Conservation (phyloP, 1,284 basidiomycete species). For the Neotropicomus parvogracilis region DNA sequence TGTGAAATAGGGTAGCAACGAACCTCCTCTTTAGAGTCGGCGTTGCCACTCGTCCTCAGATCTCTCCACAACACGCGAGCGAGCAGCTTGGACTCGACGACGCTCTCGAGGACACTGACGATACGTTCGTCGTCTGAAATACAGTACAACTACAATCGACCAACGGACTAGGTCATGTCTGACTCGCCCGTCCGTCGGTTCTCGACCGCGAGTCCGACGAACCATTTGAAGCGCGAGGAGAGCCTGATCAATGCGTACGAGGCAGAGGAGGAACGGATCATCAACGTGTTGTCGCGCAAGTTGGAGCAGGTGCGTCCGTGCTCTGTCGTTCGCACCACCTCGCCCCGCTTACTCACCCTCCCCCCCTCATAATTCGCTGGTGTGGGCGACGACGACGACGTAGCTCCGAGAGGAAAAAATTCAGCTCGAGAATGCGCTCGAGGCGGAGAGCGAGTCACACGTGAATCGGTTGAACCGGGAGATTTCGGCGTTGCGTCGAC, state of each 20-base stretch:
- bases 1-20: neutral
- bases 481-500: constrained; percentile 58
- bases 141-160: neutral
- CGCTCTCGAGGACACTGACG: too few relatives aligned
- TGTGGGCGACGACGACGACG: too few relatives aligned
- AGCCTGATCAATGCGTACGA: constrained; percentile 81
- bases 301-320: constrained; percentile 62
- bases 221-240: constrained; percentile 54
- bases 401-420: constrained; percentile 80
- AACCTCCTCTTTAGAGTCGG: too few relatives aligned
- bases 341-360: neutral
- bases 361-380: too few relatives aligned
- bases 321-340: too few relatives aligned
- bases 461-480: constrained; percentile 72
- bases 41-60: too few relatives aligned
- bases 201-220: constrained; percentile 51
- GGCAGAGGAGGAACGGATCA: constrained; percentile 82
- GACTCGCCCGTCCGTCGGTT: constrained; percentile 57
- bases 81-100: too few relatives aligned
- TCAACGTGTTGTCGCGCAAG: constrained; percentile 73
- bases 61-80: too few relatives aligned
- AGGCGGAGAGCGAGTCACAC: constrained; percentile 76
- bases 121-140: too few relatives aligned
- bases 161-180: constrained; percentile 43
- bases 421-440: constrained; percentile 72